Base-by-base conservation (phyloP, 2,329 filamentous ascomycete species). In the Botrytis hyacinthi region DNA sequence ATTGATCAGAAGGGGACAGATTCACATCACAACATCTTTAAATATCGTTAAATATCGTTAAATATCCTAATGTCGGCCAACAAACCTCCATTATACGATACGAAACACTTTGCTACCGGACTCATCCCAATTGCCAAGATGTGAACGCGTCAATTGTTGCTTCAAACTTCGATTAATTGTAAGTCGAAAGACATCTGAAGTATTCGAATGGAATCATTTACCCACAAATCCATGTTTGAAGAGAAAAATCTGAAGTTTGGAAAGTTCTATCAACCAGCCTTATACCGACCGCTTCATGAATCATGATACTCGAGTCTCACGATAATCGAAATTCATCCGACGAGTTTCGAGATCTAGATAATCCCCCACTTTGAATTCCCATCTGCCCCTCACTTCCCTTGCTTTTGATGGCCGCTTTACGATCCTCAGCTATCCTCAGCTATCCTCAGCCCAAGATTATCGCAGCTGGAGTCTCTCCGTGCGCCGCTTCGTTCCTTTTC, bases 301-400 rank as follows among this genome's bases (percentile, higher is more conserved):
- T 22, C 44, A 46, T 29, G 51, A 54, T 54, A 29, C 51, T 54
- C 12, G 26, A 54, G 51, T 54, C 51, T 54, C 51, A 54, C 51
- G 51, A 54, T 54, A 26, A 54, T 54, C 26, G 51, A 54, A 29
- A 54, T 54, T 42, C 37, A 32, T 42, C 37, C 37, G 44, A 67
- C 48, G 46, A 32, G n/a, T 67, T 51, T 67, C 65, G 65, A 16
- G 65, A 67, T 35, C 29, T 20, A n/a, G 44, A 35, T 9, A 46
- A 67, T 51, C 65, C 65, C 65, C 65, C 65, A 67, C 44, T 51
- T 67, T n/a, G 40, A 35, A 61, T 61, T 40, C 35, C 12, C 14
- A 61, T 40, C 20, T 61, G 59, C 59, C 59, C 59, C 59, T 61
- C 59, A 54, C 32, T 12, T 37, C 35, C 32, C 32, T 60, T 35